Conservation (phyloP, 148 eudicot species). For the Simmondsia chinensis region DNA sequence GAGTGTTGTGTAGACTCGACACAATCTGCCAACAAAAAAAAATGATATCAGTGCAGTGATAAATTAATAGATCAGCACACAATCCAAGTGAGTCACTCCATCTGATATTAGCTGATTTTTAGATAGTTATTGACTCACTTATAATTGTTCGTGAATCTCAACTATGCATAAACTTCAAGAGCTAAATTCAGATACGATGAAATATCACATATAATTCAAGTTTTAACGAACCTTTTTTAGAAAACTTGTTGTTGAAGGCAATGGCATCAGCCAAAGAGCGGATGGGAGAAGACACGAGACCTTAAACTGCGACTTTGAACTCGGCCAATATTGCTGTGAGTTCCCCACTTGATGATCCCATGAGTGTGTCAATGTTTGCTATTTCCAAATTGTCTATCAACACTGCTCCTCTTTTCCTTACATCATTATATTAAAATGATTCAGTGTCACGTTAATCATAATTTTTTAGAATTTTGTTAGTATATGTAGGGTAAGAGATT, state of each 20-base stretch:
- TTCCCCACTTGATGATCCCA: constrained; percentile 15
- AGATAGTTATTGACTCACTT: too few relatives aligned
- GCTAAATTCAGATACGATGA: background rate
- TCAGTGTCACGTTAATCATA: too few relatives aligned
- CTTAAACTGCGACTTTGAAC: constrained; percentile 35
- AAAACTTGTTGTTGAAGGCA: constrained; percentile 25
- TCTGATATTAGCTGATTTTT: too few relatives aligned
- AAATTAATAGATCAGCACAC: too few relatives aligned
- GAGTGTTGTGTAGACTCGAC: too few relatives aligned
- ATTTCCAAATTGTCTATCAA: constrained; percentile 36
- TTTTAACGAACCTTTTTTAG: constrained; percentile 18
- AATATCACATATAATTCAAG: too few relatives aligned
- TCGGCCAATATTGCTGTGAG: constrained; percentile 19
- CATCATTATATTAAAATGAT: too few relatives aligned
- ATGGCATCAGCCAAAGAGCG: constrained; percentile 38
- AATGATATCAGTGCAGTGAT: too few relatives aligned
- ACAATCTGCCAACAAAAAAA: too few relatives aligned
- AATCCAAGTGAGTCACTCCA: too few relatives aligned
- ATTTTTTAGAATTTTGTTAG: too few relatives aligned
- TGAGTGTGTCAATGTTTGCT: constrained; percentile 21
- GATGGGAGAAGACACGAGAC: constrained; percentile 29
- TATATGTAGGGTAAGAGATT: too few relatives aligned
- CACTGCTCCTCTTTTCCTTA: constrained; percentile 36
- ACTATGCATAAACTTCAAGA: background rate
- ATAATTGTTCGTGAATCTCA: background rate